Evolutionary conservation across 2,329 filamentous ascomycete genomes (phyloP).

Genomic region (Cercospora canescens): DNA sequence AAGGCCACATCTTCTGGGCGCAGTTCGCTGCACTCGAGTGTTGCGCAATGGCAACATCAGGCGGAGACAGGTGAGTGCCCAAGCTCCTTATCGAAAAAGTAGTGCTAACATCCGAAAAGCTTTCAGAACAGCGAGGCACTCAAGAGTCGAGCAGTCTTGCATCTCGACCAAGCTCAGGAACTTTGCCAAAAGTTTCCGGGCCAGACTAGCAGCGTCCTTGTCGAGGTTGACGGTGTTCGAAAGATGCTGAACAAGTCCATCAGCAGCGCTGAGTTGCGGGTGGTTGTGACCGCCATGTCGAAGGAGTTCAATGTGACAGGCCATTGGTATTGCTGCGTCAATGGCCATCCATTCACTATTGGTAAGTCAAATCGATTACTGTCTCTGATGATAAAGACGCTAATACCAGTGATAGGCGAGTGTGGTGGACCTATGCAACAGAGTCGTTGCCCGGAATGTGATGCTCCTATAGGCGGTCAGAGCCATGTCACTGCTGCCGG

Average conservation of each 20-base stretch:
- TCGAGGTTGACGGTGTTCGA: slow-evolving; percentile 48
- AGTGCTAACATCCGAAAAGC: background rate
- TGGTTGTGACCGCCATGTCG: slow-evolving; percentile 52
- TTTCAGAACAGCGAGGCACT: slow-evolving; percentile 9
- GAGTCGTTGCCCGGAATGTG: slow-evolving; percentile 64
- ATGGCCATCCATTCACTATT: slow-evolving; percentile 52
- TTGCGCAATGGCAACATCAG: slow-evolving; percentile 15
- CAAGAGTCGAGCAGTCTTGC: slow-evolving; percentile 23
- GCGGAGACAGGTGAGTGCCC: background rate
- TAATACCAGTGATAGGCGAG: slow-evolving; percentile 21
- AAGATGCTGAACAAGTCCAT: slow-evolving; percentile 51
- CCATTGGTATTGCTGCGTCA: slow-evolving; percentile 62
- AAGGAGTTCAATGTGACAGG: slow-evolving; percentile 48
- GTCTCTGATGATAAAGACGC: background rate
- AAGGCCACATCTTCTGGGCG: slow-evolving; percentile 54
- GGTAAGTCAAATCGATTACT: background rate
- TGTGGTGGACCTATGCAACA: slow-evolving; percentile 61
- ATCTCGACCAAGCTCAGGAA: slow-evolving; percentile 30
- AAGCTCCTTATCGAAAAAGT: background rate
- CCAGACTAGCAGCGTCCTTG: slow-evolving; percentile 38
- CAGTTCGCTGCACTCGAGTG: slow-evolving; percentile 50
- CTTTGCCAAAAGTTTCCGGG: slow-evolving; percentile 28
- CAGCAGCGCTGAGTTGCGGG: slow-evolving; percentile 51
- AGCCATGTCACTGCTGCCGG: slow-evolving; percentile 54
- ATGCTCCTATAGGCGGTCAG: slow-evolving; percentile 56